Evolutionary conservation across 371 early-diverging fungal species (phyloP), one percentile per base, ranked within the genome.

Genomic region (Lichtheimia hyalospora): DNA sequence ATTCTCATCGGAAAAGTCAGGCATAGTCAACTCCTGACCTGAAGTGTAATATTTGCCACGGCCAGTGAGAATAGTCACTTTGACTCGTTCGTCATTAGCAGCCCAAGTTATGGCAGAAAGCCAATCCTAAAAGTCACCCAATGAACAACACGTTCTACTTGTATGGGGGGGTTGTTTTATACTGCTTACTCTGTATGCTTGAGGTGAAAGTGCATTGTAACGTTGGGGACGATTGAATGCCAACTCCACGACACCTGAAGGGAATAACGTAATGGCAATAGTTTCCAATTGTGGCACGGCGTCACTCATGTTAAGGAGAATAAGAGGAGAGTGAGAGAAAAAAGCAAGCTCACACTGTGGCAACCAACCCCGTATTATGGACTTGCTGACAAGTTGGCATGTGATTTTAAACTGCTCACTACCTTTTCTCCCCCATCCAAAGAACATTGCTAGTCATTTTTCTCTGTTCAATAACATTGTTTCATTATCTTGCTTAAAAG

Each of bases 31-130:
- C 54, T 87, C 87, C 42, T 87, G 83, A 16, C 91, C 90, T 6
- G 87, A 84, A 16, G 82, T 79, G 66, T 77, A 91, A 53, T 84
- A 89, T 53, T 82, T 75, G 48, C 91, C 91, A 25, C 76, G 73
- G 57, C 91, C 91, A 4, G 88, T 90, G 52, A 91, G 46, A 6
- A 91, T 74, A 13, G 74, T 69, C 3, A 86, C 87, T 40, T 83
- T 83, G 25, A 85, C 82, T 23, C 74, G 69, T 18, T 82, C 76
- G 5, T 69, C 73, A 5, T 55, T 55, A 18, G 82, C 78, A 25
- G 84, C 86, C 75, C 83, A 80, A 52, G 74, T 71, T 52, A 90
- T 72, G 41, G 86, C 85, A 18, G 65, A 64, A 52, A 73, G 71
- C 88, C 88, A 89, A 52, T 87, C 86, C 74, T 88, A 61, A 34